phyloP scores from a whole-genome alignment of 2,329 filamentous ascomycete species.

The Pseudofabraea citricarpa region DNA sequence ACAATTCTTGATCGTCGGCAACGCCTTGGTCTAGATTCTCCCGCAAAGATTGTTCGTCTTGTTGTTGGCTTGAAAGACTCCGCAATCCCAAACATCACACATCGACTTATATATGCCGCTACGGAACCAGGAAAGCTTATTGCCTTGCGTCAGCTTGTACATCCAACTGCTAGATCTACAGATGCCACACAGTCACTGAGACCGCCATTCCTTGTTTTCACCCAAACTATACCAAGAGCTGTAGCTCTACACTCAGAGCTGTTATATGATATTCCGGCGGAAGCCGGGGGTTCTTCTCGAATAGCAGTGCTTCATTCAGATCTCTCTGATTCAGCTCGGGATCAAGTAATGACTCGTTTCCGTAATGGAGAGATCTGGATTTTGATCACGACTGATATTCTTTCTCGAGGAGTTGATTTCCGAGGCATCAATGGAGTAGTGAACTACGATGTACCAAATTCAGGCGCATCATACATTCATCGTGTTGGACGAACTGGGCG shows the following conservation, averaged over 20 bases:
- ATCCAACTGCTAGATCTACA: slow-evolving; percentile 60
- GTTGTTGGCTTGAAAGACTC: slow-evolving; percentile 97
- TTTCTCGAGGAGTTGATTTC: slow-evolving; percentile 92
- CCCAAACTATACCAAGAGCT: slow-evolving; percentile 90
- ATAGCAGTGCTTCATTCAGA: slow-evolving; percentile 89
- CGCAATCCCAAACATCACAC: slow-evolving; percentile 85
- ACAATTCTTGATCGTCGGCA: slow-evolving; percentile 54
- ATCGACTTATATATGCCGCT: slow-evolving; percentile 85
- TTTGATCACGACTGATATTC: slow-evolving; percentile 89
- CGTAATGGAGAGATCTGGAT: slow-evolving; percentile 93
- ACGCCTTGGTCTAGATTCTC: slow-evolving; percentile 28
- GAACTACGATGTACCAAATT: slow-evolving; percentile 96
- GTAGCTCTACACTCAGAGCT: slow-evolving; percentile 84
- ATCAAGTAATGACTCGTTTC: slow-evolving; percentile 83
- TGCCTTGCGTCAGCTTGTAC: slow-evolving; percentile 82
- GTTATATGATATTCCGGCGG: slow-evolving; percentile 86
- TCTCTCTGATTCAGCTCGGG: slow-evolving; percentile 70
- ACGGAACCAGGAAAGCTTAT: slow-evolving; percentile 92
- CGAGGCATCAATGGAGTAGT: slow-evolving; percentile 92
- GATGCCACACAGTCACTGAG: slow-evolving; percentile 48
- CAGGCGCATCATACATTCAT: slow-evolving; percentile 85
- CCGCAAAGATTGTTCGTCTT: slow-evolving; percentile 65
- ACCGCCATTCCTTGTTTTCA: slow-evolving; percentile 91
- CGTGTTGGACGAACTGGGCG: slow-evolving; percentile 87
- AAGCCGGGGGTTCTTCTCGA: slow-evolving; percentile 77